Base-by-base conservation (phyloP, 139 green algal genomes). In the Astrephomene gubernaculifera region DNA sequence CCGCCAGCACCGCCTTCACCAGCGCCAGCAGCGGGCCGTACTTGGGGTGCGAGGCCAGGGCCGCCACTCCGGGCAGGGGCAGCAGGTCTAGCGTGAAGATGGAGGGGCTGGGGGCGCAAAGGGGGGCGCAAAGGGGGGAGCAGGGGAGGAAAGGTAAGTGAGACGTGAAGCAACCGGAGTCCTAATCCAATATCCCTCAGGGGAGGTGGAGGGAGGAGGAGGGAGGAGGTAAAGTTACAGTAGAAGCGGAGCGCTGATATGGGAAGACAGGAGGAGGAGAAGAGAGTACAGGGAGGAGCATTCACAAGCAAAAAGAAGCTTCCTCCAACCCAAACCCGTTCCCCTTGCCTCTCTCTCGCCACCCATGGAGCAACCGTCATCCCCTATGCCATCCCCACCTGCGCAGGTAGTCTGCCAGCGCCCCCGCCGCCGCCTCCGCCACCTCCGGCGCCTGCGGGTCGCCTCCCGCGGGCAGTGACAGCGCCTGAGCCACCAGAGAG, bases 1-100 rank as follows among this genome's bases (percentile, higher is more conserved):
- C 87, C 14, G 82, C 76, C 52, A 92, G 86, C 72, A 92, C 86
- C 22, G 79, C 82, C 7, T 74, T 44, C 74, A 92, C 78, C 64
- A 94, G 87, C 67, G 79, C 71, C 52, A 88, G 60, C 39, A 92
- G 43, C 0, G 82, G 39, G 39, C 82, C 79, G 45, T 82, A 72
- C 10, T 73, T 72, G 31, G 81, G 29, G 35, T 94, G 87, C 0
- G 43, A 24, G 0, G 44, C 80, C 49, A 94, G 87, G 44, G 83
- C 75, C 54, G 68, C 44, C 36, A 94, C 87, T 21, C 82, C 87
- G 7, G 91, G 87, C 7, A 91, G 83, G 33, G 83, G 60, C 60
- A 83, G 76, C 60, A 89, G 83, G 71, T 88, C 76, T 31, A 86
- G 78, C 24, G 79, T 90, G 61, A 63, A 79, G 0, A 92, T 76